Evolutionary conservation across 495 filamentous ascomycete species (phyloP).

Genomic region (Xylaria scruposa): DNA sequence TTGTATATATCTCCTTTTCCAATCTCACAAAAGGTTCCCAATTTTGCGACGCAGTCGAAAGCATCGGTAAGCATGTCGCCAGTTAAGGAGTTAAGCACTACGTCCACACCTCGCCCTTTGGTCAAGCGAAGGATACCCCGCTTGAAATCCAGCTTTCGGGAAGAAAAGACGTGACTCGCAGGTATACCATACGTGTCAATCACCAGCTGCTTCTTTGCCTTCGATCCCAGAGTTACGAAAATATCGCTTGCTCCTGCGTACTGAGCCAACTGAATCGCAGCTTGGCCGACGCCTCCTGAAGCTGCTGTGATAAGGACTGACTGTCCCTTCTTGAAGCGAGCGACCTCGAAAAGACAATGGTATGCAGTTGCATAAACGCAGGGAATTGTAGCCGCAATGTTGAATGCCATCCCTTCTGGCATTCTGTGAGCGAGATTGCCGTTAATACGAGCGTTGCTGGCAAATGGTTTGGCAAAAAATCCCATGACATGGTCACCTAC

Average conservation of each 20-base stretch:
- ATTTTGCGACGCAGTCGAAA: conserved; percentile 56
- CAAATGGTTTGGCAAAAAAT: conserved; percentile 20
- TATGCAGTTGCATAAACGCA: conserved; percentile 61
- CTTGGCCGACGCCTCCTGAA: conserved; percentile 58
- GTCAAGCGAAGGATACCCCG: conserved; percentile 51
- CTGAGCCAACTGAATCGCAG: conserved; percentile 56
- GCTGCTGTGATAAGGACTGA: conserved; percentile 59
- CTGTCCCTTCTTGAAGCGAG: conserved; percentile 46
- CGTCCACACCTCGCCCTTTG: conserved; percentile 54
- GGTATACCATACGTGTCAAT: conserved; percentile 50
- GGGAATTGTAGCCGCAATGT: conserved; percentile 58
- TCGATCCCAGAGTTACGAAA: conserved; percentile 52
- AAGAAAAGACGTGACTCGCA: conserved; percentile 53
- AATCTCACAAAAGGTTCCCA: conserved; percentile 62
- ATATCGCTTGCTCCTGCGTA: conserved; percentile 51
- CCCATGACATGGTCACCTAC: conserved; percentile 34
- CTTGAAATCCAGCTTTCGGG: conserved; percentile 43
- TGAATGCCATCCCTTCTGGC: conserved; percentile 53
- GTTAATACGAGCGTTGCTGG: conserved; percentile 22
- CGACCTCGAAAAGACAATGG: conserved; percentile 51
- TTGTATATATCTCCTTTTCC: conserved; percentile 48
- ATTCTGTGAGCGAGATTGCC: conserved; percentile 38
- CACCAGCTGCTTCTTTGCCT: conserved; percentile 50
- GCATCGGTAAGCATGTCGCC: conserved; percentile 54
- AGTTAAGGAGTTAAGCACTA: conserved; percentile 62